phyloP scores from a whole-genome alignment of 2,329 filamentous ascomycete genomes.

The Neopestalotiopsis rosae region DNA sequence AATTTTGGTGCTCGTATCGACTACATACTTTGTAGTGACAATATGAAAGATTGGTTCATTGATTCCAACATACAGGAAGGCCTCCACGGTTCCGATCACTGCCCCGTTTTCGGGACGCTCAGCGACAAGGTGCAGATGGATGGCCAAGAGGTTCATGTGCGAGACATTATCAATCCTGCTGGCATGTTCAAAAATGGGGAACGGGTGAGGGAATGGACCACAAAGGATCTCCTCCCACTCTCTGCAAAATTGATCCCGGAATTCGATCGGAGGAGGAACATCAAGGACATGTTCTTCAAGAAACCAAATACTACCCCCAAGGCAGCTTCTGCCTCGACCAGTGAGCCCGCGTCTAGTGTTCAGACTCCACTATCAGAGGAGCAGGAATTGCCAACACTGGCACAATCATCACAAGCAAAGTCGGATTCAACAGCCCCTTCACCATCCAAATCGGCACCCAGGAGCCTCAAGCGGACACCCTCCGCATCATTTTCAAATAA shows the following conservation, averaged over 20 bases:
- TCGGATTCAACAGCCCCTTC: slow-evolving; percentile 23
- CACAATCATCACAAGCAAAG: slow-evolving; percentile 33
- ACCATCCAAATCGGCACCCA: slow-evolving; percentile 23
- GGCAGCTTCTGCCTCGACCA: slow-evolving; percentile 23
- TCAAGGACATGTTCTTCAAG: slow-evolving; percentile 89
- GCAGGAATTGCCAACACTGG: neutral
- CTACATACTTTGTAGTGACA: slow-evolving; percentile 83
- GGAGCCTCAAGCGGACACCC: slow-evolving; percentile 34
- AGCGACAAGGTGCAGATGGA: slow-evolving; percentile 64
- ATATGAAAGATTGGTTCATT: slow-evolving; percentile 80
- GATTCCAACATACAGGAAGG: slow-evolving; percentile 91
- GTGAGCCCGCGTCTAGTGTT: slow-evolving; percentile 4
- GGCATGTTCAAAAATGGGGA: slow-evolving; percentile 73
- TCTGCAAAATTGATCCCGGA: slow-evolving; percentile 88
- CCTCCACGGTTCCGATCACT: slow-evolving; percentile 94
- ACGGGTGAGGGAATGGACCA: slow-evolving; percentile 69
- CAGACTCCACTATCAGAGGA: neutral
- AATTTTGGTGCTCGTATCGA: slow-evolving; percentile 95
- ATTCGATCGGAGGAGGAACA: slow-evolving; percentile 82
- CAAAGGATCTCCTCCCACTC: slow-evolving; percentile 70
- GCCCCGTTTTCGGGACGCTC: slow-evolving; percentile 83
- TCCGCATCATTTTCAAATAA: slow-evolving; percentile 29
- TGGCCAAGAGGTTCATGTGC: slow-evolving; percentile 56
- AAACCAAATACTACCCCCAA: slow-evolving; percentile 45
- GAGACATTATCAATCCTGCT: slow-evolving; percentile 79